Conservation (phyloP, 345 rosid genomes). For the Geranium brycei region DNA sequence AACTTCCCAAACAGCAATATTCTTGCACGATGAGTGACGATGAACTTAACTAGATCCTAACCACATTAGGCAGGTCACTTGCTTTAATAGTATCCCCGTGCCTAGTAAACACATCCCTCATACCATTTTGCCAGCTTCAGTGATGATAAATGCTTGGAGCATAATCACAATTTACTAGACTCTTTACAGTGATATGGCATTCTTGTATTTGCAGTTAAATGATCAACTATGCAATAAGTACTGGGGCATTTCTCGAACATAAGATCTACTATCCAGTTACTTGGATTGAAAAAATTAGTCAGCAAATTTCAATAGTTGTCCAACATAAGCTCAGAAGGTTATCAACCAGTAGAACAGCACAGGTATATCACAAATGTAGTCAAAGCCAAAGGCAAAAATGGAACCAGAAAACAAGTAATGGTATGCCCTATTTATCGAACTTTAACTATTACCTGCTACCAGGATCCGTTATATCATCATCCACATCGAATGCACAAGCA, state of each 20-base stretch:
- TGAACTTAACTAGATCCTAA: background rate
- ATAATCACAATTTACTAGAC: background rate
- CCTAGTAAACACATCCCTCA: background rate
- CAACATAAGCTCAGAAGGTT: background rate
- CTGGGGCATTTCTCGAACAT: background rate
- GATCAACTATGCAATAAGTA: background rate
- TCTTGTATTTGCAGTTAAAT: background rate
- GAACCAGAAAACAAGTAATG: conserved; percentile 2
- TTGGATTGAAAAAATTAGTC: background rate
- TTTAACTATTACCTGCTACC: conserved; percentile 43
- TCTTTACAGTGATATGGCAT: background rate
- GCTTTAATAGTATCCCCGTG: background rate
- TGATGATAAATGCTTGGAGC: background rate
- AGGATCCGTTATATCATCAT: conserved; percentile 45
- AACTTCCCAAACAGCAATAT: background rate
- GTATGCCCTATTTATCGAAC: background rate
- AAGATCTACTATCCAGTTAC: background rate
- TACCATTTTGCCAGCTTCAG: background rate
- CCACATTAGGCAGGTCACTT: background rate
- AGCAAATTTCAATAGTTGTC: background rate
- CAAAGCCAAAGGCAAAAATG: background rate
- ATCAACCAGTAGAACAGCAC: background rate
- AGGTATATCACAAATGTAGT: background rate
- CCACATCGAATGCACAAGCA: conserved; percentile 74
- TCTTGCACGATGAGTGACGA: background rate